Evolutionary conservation across 768 basidiomycete genomes (phyloP), one percentile per base, ranked within the genome.

Genomic region (Pisolithus albus): DNA sequence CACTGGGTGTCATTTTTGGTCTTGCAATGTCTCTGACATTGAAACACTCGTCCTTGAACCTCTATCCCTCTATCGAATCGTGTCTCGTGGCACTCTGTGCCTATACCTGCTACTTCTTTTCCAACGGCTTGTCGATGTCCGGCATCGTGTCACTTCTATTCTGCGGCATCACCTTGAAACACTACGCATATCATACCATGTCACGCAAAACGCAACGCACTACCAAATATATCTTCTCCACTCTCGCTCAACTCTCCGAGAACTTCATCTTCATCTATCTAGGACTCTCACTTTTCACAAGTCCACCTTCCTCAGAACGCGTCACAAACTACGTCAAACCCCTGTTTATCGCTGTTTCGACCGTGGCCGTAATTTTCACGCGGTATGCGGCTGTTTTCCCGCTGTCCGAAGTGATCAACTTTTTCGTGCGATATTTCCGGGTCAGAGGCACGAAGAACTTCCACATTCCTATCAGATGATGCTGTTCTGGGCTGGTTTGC

Each of bases 121-220:
- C 92, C n/a, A 99, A 92, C 57, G 94, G 92, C 5, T 68, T 94
- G 37, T 82, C 83, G 42, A 92, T 96, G 89, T 88, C 84, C 66
- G 95, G 96, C 46, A 97, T 98, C 68, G 94, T 98, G 41, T 96
- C 94, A 4, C 81, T 98, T 38, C 83, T 98, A 42, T 97, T 99
- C 75, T 98, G 95, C 65, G 95, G 96, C 53, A 96, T 99, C 66
- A 99, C 96, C 4, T 79, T 99, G 60, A 99, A 99, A 70, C 96
- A 99, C 65, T 98, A 99, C 63, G 96, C 95, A n/a, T 98, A 96
- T 65, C 96, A 97, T 72, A 98, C 93, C 47, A 99, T 99, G 96
- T 95, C 92, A 9, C 83, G 82, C 24, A 81, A 90, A 49, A 97
- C 96, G 0, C 96, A 98, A 64, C 81, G 89, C 42, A 87, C 93